A percentile compares a stretch with the other conserved stretches of the same genome.
phyloP scores from a whole-genome alignment of 768 basidiomycete genomes.

The Neoboletus brunneissimus region DNA sequence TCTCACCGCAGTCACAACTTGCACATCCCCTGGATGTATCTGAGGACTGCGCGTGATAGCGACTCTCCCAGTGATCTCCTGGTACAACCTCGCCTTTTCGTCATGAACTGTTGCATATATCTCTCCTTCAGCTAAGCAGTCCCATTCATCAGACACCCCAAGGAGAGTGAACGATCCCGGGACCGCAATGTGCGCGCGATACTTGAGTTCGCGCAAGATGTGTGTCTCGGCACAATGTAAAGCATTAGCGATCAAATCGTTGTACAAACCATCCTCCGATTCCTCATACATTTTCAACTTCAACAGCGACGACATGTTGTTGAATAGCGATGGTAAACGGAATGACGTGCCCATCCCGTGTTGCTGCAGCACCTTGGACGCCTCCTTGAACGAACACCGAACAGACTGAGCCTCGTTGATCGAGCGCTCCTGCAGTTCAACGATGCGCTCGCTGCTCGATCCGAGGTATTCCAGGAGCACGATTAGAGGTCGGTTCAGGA shows the following conservation, averaged over 20 bases:
- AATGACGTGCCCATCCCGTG: conserved; percentile 48
- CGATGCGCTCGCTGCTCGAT: conserved; percentile 33
- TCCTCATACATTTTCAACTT: conserved; percentile 24
- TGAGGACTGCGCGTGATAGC: conserved; percentile 52
- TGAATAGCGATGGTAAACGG: conserved; percentile 42
- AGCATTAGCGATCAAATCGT: conserved; percentile 37
- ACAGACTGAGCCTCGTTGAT: conserved; percentile 38
- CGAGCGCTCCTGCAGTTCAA: conserved; percentile 37
- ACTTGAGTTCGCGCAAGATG: conserved; percentile 50
- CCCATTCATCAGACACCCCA: conserved; percentile 52
- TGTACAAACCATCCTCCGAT: conserved; percentile 19
- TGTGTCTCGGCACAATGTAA: conserved; percentile 43
- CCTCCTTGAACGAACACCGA: conserved; percentile 32
- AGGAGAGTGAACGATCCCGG: conserved; percentile 49
- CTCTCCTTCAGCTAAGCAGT: conserved; percentile 43
- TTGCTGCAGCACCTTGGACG: conserved; percentile 39
- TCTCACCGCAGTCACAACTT: conserved; percentile 42
- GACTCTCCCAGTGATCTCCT: conserved; percentile 36
- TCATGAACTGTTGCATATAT: conserved; percentile 44
- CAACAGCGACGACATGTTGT: conserved; percentile 34
- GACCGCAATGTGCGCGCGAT: conserved; percentile 48
- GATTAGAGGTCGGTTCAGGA: conserved; percentile 48
- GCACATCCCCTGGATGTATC: conserved; percentile 50
- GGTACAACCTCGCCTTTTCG: conserved; percentile 25
- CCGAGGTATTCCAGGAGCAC: conserved; percentile 47